A percentile compares a stretch with the other conserved stretches of the same genome.
These are phyloP conservation scores for Pythium insidiosum DNA, from an alignment of 352 stramenopile species.

Conservation along the genomic window DNA sequence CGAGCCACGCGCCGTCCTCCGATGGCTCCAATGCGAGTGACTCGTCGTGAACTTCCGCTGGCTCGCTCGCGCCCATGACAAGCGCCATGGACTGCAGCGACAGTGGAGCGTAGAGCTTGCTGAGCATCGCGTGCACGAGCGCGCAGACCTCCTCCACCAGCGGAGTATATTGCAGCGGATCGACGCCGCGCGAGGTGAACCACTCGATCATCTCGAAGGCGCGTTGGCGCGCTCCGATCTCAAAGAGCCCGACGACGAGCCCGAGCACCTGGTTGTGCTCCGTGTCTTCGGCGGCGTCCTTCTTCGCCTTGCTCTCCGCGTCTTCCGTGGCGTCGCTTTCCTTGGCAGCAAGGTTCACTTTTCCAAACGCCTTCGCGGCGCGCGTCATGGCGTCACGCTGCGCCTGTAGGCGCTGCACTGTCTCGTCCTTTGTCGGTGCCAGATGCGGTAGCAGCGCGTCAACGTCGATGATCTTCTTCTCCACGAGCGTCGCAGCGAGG, in stretches of 20 bases:
- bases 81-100: slow-evolving; percentile 49
- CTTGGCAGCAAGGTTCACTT: slow-evolving; percentile 63
- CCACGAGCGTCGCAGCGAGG: slow-evolving; percentile 81
- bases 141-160: slow-evolving; percentile 55
- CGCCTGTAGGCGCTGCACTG: slow-evolving; percentile 30
- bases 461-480: slow-evolving; percentile 69
- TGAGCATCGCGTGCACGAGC: slow-evolving; percentile 60
- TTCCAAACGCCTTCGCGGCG: slow-evolving; percentile 56
- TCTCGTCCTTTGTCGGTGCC: slow-evolving; percentile 53
- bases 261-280: slow-evolving; percentile 76
- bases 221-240: slow-evolving; percentile 50
- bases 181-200: slow-evolving; percentile 58
- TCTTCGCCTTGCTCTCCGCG: slow-evolving; percentile 10
- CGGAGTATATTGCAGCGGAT: slow-evolving; percentile 58
- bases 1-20: slow-evolving; percentile 26
- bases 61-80: not conserved
- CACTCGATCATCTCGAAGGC: slow-evolving; percentile 78
- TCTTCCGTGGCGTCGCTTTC: slow-evolving; percentile 22
- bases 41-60: too few species aligned
- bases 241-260: slow-evolving; percentile 71
- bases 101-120: slow-evolving; percentile 39
- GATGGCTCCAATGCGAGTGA: too few species aligned
- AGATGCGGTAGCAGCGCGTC: slow-evolving; percentile 77
- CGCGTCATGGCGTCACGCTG: slow-evolving; percentile 40
- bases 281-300: slow-evolving; percentile 16